Base-by-base conservation (phyloP, 495 filamentous ascomycete genomes). In the Penicillium roqueforti region DNA sequence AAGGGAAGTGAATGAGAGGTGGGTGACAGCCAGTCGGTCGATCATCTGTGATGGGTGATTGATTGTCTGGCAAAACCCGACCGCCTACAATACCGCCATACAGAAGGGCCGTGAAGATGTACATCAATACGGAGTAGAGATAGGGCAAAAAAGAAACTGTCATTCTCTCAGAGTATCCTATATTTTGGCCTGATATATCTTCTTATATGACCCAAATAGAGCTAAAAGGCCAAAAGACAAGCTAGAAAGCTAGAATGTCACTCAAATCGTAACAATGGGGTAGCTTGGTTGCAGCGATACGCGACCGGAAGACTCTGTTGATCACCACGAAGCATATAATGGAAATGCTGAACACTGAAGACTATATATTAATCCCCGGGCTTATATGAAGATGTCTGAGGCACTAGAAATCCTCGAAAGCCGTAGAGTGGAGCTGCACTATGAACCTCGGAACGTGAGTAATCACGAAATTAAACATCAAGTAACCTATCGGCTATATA, bases 381-480 rank as follows among this genome's bases (percentile, higher is more conserved):
- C 22, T 11, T 9, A 4, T n/a, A n/a, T n/a, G 13, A 29, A 6
- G 6, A 26, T 37, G 31, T 14, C 26, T 44, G 26, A 44, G 20
- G 29, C 31, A 37, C 1, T 1, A 6, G 1, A 16, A 4, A 20
- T 45, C 31, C 8, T 13, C 14, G 25, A 42, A 29, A 9, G 18
- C 38, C 23, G 5, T 10, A 10, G 28, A 31, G 28, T 31, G 28
- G 9, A 28, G 3, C 20, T 14, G n/a, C 26, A 25, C 37, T 4
- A 31, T 31, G 28, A 11, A 36, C 50, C 40, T 52, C 52, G 52
- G 53, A 36, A 55, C 36, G 31, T 50, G 45, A 55, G 37, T 55
- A 55, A 55, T 55, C 53, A 55, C 2, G 44, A 55, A 55, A 55
- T 43, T 16, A 36, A 44, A 13, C 38, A 23, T 32, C 39, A 36